Percentiles rank a stretch among this genome's conserved stretches.
Evolutionary conservation across 169 alveolate species (phyloP).

Genomic region (Eimeria maxima): DNA sequence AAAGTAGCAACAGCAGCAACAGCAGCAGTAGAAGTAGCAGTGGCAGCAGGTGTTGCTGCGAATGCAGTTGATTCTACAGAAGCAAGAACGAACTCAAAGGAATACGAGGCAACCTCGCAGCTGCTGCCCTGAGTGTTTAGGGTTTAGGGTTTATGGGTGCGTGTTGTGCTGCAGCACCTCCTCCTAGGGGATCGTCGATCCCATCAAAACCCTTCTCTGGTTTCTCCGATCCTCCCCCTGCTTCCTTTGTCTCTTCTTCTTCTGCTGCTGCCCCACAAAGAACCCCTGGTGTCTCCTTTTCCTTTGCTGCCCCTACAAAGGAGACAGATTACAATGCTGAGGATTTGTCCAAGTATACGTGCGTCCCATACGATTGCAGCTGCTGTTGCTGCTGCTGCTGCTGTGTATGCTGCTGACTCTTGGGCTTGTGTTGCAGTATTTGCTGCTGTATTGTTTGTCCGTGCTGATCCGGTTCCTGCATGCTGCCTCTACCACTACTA

Average conservation of each 20-base stretch:
- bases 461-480: too few relatives aligned
- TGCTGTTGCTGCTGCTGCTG: constrained; percentile 17
- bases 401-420: neutral
- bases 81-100: too few relatives aligned
- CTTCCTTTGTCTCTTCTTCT: neutral
- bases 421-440: neutral
- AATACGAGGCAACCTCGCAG: too few relatives aligned
- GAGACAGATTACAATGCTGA: constrained; percentile 30
- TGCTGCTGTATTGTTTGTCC: neutral
- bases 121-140: neutral
- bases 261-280: neutral
- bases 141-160: neutral
- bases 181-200: constrained; percentile 10
- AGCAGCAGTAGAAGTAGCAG: neutral
- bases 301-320: constrained; percentile 5
- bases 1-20: constrained; percentile 1
- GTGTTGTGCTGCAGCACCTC: constrained; percentile 47
- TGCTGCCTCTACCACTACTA: neutral
- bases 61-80: too few relatives aligned
- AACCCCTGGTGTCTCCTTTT: neutral
- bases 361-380: neutral
- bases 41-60: neutral
- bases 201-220: constrained; percentile 55
- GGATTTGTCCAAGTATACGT: constrained; percentile 67
- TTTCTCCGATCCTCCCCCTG: constrained; percentile 35